Evolutionary conservation across 73 alveolate genomes (phyloP), one percentile per base, ranked within the genome.

Genomic region (Paramecium sexaurelia): DNA sequence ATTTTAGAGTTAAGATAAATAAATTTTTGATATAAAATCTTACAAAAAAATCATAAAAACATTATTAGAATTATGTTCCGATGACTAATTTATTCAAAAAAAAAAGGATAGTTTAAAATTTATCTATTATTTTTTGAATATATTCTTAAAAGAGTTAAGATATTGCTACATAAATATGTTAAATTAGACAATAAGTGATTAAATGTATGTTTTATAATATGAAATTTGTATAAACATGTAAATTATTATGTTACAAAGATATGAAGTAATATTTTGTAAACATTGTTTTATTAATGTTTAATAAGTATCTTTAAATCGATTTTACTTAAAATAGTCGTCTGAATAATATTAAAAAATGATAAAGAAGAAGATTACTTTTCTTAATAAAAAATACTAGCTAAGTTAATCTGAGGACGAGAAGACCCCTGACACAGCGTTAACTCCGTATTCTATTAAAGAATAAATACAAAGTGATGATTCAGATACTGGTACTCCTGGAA

Each of bases 381-480:
- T 56, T 24, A 56, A 56, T 27, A 56, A 56, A 8, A 56, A 56
- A 56, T 56, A 24, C 13, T 56, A 20, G 33, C 33, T 56, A 24
- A 27, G 75, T 19, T 24, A 56, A 20, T 56, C 75, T 24, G 75
- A 56, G 17, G 75, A 56, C 19, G 75, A 56, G 37, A 20, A 56
- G 19, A 56, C 75, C 15, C 75, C 75, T 7, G 75, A 56, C 75
- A 56, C 75, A 56, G 75, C 75, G 13, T 24, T 24, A 8, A 56
- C 75, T n/a, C 75, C 75, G 19, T 13, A 17, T 20, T 56, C 75
- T 0, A 27, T 27, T 1, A 56, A 56, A 56, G 88, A 75, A 20
- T 75, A 36, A 32, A 29, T 29, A 26, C 43, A 75, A 36, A 75
- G 68, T 37, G 88, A 75, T 39, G 88, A 75, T 75, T 75, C 88